phyloP scores from a whole-genome alignment of 2,329 filamentous ascomycete genomes.

The Daldinia sp. region DNA sequence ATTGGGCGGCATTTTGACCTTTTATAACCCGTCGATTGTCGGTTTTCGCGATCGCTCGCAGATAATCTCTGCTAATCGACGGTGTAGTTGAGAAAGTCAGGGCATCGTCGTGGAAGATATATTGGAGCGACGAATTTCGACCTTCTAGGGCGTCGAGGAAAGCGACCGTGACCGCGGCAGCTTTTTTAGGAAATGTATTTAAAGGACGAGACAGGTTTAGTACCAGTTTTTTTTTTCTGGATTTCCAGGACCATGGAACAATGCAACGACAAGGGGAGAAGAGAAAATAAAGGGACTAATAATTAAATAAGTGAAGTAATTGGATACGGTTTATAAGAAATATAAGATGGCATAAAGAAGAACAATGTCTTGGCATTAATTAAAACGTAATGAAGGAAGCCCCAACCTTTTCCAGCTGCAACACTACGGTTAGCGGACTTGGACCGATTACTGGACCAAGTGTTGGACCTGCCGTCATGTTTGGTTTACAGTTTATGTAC shows the following conservation, averaged over 20 bases:
- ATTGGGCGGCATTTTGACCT: constrained; percentile 46
- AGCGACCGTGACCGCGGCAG: constrained; percentile 20
- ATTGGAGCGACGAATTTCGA: constrained; percentile 9
- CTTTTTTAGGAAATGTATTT: not conserved
- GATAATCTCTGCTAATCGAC: constrained; percentile 35
- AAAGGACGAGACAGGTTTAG: constrained; percentile 13
- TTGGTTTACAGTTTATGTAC: too few species aligned
- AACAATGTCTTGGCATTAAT: not conserved
- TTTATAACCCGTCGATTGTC: constrained; percentile 29
- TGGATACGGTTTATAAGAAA: not conserved
- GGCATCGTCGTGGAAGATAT: constrained; percentile 30
- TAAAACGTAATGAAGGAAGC: not conserved
- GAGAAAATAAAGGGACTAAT: not conserved
- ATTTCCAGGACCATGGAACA: constrained; percentile 23
- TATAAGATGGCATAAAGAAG: not conserved
- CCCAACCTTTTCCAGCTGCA: not conserved
- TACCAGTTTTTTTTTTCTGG: constrained; percentile 16
- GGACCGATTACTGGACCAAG: too few species aligned
- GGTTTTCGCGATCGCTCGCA: constrained; percentile 39
- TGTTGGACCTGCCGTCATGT: not conserved
- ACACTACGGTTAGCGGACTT: too few species aligned
- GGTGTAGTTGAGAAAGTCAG: constrained; percentile 30
- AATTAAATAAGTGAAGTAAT: not conserved
- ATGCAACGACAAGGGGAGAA: not conserved
- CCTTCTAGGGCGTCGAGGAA: constrained; percentile 16